These are phyloP conservation scores for Aspergillus tubingensis DNA, from an alignment of 2,329 filamentous ascomycete species.

Conservation along the genomic window DNA sequence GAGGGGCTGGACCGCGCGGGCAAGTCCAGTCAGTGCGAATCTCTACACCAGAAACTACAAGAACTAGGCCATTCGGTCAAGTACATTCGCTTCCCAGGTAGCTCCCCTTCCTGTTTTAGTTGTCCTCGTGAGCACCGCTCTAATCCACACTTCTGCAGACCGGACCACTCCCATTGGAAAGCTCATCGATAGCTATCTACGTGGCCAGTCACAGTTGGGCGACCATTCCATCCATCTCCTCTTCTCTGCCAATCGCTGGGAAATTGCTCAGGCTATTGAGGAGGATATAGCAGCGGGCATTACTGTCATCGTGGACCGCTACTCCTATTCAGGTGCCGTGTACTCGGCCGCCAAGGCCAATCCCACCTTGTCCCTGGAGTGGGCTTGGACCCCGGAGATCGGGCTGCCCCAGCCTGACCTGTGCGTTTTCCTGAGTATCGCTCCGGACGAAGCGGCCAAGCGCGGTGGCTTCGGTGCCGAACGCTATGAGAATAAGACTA, in stretches of 20 bases:
- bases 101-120: neutral
- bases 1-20: conserved; percentile 89
- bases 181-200: conserved; percentile 83
- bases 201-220: conserved; percentile 70
- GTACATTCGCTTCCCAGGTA: conserved; percentile 68
- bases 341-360: conserved; percentile 89
- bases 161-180: conserved; percentile 80
- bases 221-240: conserved; percentile 89
- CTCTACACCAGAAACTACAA: conserved; percentile 60
- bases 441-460: conserved; percentile 68
- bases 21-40: conserved; percentile 85
- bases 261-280: conserved; percentile 52
- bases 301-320: conserved; percentile 84
- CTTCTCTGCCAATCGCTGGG: conserved; percentile 91
- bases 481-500: conserved; percentile 79
- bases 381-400: conserved; percentile 82
- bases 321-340: conserved; percentile 92
- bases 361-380: conserved; percentile 67
- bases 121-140: neutral
- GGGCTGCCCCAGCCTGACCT: conserved; percentile 86
- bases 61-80: conserved; percentile 55
- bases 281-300: conserved; percentile 63
- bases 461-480: conserved; percentile 88
- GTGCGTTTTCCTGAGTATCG: conserved; percentile 83
- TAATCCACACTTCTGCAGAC: conserved; percentile 54